These are phyloP conservation scores for Hypoxylon sp. DNA, from an alignment of 2,329 filamentous ascomycete species.

Conservation along the genomic window DNA sequence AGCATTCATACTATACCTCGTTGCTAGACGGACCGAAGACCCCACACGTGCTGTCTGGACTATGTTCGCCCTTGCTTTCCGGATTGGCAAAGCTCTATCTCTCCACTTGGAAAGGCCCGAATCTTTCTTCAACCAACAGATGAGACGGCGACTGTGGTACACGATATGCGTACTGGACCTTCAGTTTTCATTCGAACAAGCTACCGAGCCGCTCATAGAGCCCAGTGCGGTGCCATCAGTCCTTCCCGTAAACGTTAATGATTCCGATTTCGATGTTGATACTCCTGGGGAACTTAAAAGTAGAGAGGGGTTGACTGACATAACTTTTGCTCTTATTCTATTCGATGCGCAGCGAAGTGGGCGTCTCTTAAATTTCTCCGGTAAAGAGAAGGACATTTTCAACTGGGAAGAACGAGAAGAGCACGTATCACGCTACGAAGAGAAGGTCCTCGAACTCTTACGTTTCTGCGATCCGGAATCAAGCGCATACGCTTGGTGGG, in stretches of 20 bases:
- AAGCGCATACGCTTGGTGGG: constrained; percentile 52
- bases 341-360: constrained; percentile 47
- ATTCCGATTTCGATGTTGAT: constrained; percentile 48
- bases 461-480: constrained; percentile 52
- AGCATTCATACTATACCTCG: constrained; percentile 54
- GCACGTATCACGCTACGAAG: constrained; percentile 43
- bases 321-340: constrained; percentile 51
- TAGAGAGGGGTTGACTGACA: constrained; percentile 49
- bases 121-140: constrained; percentile 47
- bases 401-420: constrained; percentile 32
- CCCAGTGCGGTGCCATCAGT: constrained; percentile 27
- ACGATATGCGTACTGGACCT: constrained; percentile 49
- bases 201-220: constrained; percentile 47
- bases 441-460: constrained; percentile 41
- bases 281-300: constrained; percentile 34
- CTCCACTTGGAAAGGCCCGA: constrained; percentile 35
- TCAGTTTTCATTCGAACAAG: constrained; percentile 42
- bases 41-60: constrained; percentile 52
- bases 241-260: constrained; percentile 47
- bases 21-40: constrained; percentile 49
- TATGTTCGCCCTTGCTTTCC: constrained; percentile 50
- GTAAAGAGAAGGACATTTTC: constrained; percentile 2
- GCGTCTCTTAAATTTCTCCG: constrained; percentile 40
- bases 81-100: constrained; percentile 49
- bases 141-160: constrained; percentile 45